A percentile compares a stretch with the other conserved stretches of the same genome.
These are phyloP conservation scores for Yarrowia sp. DNA, from an alignment of 805 yeast species.

Conservation along the genomic window DNA sequence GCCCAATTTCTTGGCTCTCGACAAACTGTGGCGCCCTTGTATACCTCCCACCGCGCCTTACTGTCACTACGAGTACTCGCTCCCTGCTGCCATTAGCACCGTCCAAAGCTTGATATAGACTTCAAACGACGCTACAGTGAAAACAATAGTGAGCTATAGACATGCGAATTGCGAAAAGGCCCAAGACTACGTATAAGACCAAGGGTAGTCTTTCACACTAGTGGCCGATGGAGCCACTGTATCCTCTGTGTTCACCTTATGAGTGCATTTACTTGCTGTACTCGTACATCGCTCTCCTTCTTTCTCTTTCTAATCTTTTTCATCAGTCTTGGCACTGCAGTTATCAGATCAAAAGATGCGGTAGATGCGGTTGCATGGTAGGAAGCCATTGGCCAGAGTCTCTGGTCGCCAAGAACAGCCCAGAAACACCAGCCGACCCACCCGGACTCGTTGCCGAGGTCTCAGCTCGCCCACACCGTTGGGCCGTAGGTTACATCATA, in stretches of 20 bases:
- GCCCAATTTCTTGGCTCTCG: too few species aligned
- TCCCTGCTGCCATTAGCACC: background rate
- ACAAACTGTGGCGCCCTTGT: background rate
- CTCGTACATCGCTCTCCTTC: background rate
- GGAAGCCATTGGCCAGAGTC: background rate
- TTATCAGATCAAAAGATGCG: constrained; percentile 25
- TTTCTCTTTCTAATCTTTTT: constrained; percentile 22
- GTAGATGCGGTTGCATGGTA: background rate
- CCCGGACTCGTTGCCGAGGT: background rate
- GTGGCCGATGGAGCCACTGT: too few species aligned
- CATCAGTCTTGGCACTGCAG: constrained; percentile 33
- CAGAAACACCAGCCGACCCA: background rate
- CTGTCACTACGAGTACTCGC: background rate
- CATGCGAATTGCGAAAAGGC: too few species aligned
- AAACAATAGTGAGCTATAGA: too few species aligned
- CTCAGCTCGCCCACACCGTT: background rate
- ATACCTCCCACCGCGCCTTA: background rate
- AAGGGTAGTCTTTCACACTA: too few species aligned
- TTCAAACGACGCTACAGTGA: too few species aligned
- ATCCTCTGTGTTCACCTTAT: too few species aligned
- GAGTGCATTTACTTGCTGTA: background rate
- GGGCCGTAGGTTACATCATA: constrained; percentile 16
- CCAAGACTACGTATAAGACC: too few species aligned
- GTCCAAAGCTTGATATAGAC: background rate
- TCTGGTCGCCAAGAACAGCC: background rate